Evolutionary conservation across 371 early-diverging fungal genomes (phyloP), one percentile per base, ranked within the genome.

Genomic region (Actinomucor elegans): DNA sequence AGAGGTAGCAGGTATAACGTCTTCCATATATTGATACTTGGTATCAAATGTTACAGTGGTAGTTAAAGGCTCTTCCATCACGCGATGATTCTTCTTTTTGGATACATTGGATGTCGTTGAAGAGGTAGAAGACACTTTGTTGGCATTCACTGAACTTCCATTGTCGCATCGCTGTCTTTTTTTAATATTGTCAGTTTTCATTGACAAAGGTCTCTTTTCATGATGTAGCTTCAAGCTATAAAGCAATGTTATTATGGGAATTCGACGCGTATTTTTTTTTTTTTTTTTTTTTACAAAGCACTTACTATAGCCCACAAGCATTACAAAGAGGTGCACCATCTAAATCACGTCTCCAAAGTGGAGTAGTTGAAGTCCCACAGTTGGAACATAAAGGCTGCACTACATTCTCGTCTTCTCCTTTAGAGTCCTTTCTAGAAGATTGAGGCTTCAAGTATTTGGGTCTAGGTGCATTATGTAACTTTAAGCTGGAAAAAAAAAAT

Each of bases 231-330:
- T 93, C 57, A 79, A 79, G 54, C 73, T 73, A 44, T 23, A 33
- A 29, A 37, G 17, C 11, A n/a, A n/a, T n/a, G n/a, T n/a, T n/a
- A n/a, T n/a, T n/a, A n/a, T n/a, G n/a, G n/a, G n/a, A n/a, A n/a
- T n/a, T n/a, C n/a, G n/a, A n/a, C n/a, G n/a, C n/a, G n/a, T n/a
- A n/a, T n/a, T n/a, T n/a, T n/a, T n/a, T n/a, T n/a, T n/a, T n/a
- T n/a, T n/a, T n/a, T n/a, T n/a, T n/a, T n/a, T n/a, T n/a, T n/a
- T n/a, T n/a, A 38, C 8, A n/a, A 32, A 26, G 5, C 14, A 73
- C 69, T 81, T 76, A 88, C 69, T 96, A 97, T 49, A 98, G 73
- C 10, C 97, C 97, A 63, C 97, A 97, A 7, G 97, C 97, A 68
- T 97, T 97, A 73, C 98, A 97, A 43, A 96, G 71, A 34, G 82